Evolutionary conservation across 129 eudicot species (phyloP).

Genomic region (Flaveria linearis): DNA sequence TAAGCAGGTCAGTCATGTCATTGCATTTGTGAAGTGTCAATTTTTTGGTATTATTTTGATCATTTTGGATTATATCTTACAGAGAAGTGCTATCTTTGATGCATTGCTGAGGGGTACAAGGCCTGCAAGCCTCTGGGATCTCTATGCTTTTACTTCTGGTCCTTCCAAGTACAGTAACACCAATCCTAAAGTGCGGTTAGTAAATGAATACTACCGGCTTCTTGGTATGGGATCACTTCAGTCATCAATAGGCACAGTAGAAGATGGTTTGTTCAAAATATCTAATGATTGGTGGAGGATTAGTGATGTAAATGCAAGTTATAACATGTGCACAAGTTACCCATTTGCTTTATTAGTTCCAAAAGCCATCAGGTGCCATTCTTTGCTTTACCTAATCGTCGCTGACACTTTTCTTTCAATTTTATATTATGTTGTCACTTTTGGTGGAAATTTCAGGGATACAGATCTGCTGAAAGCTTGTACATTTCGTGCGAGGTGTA

Average conservation of each 20-base stretch:
- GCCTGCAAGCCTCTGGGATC: constrained; percentile 91
- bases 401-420: neutral
- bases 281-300: constrained; percentile 88
- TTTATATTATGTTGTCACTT: constrained; percentile 13
- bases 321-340: constrained; percentile 76
- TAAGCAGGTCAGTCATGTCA: constrained; percentile 66
- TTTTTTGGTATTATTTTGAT: constrained; percentile 12
- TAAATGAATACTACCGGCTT: constrained; percentile 85
- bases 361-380: constrained; percentile 64
- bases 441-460: constrained; percentile 56
- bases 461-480: constrained; percentile 84
- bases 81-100: constrained; percentile 80
- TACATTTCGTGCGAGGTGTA: constrained; percentile 87
- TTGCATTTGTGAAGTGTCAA: constrained; percentile 16
- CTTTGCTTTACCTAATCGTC: neutral
- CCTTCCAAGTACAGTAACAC: constrained; percentile 57
- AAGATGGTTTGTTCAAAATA: constrained; percentile 65
- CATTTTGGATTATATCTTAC: constrained; percentile 29
- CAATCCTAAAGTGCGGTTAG: constrained; percentile 73
- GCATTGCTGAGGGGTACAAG: constrained; percentile 71
- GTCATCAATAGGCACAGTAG: constrained; percentile 48
- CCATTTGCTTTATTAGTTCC: constrained; percentile 96
- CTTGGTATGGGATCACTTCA: constrained; percentile 65
- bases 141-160: constrained; percentile 74
- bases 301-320: constrained; percentile 69